These are phyloP conservation scores for Psilocybe tampanensis DNA, from an alignment of 768 basidiomycete genomes.

Conservation along the genomic window DNA sequence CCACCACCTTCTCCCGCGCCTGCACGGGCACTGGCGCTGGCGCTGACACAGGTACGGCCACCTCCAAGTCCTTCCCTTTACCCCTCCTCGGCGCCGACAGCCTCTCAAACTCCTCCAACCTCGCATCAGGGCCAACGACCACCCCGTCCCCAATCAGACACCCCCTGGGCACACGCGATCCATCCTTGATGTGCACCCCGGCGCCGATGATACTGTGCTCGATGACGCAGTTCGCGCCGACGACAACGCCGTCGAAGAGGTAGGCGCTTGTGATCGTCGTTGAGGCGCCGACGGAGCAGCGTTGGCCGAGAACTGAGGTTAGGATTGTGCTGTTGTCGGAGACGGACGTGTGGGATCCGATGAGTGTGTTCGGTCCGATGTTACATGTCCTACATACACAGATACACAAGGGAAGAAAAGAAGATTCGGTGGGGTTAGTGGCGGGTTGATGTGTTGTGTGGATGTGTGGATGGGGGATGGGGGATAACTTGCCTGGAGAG, in stretches of 20 bases:
- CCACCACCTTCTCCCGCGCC: too few relatives aligned
- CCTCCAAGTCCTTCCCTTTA: neutral
- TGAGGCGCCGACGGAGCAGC: conserved; percentile 72
- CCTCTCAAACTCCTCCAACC: conserved; percentile 68
- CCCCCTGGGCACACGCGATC: conserved; percentile 68
- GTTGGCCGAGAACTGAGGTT: conserved; percentile 77
- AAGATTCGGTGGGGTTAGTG: neutral
- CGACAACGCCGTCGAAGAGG: conserved; percentile 75
- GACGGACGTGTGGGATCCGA: conserved; percentile 78
- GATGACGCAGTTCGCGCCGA: conserved; percentile 75
- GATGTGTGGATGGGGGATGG: neutral
- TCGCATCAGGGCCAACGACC: conserved; percentile 71
- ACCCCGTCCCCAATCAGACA: conserved; percentile 85
- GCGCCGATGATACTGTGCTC: conserved; percentile 82
- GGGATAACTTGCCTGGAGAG: conserved; percentile 68
- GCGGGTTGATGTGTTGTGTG: neutral
- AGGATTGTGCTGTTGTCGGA: conserved; percentile 65
- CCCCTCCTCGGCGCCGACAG: conserved; percentile 54
- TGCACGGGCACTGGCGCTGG: too few relatives aligned
- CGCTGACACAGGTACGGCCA: too few relatives aligned
- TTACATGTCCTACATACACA: conserved; percentile 73
- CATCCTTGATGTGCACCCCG: conserved; percentile 70
- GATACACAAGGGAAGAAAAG: too few relatives aligned
- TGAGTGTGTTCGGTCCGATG: conserved; percentile 79
- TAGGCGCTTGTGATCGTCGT: conserved; percentile 76